Conservation (phyloP, 1,284 basidiomycete species). For the Phylloboletellus chloephorus region DNA sequence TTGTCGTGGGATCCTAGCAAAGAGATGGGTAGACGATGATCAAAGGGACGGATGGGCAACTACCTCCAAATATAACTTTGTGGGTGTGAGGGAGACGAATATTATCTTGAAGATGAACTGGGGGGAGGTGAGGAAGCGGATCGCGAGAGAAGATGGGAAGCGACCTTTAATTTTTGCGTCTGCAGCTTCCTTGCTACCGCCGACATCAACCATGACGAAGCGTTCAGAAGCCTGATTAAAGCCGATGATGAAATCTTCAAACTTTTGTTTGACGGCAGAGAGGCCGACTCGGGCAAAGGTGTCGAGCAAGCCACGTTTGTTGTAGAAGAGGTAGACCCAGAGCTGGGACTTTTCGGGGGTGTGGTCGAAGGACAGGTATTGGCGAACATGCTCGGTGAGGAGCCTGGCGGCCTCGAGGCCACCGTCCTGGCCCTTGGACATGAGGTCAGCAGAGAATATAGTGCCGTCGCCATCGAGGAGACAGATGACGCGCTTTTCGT, state of each 20-base stretch:
- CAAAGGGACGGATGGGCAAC: conserved; percentile 9
- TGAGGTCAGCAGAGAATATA: conserved; percentile 50
- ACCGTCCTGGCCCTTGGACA: conserved; percentile 50
- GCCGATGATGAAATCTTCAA: conserved; percentile 60
- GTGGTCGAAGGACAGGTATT: conserved; percentile 37
- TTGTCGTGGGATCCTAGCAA: conserved; percentile 63
- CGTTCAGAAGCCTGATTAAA: conserved; percentile 61
- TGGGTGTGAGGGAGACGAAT: conserved; percentile 55
- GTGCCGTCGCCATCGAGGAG: conserved; percentile 66
- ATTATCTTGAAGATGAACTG: conserved; percentile 57
- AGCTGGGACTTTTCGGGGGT: conserved; percentile 48
- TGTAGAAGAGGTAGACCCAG: conserved; percentile 60
- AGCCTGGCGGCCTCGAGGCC: conserved; percentile 51
- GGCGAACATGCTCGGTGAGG: conserved; percentile 47
- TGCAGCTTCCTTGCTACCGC: conserved; percentile 64
- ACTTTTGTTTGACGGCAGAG: conserved; percentile 37
- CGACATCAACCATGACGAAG: conserved; percentile 68
- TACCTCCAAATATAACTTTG: conserved; percentile 61
- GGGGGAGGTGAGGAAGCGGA: conserved; percentile 11
- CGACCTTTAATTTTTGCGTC: conserved; percentile 70
- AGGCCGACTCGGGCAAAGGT: conserved; percentile 43
- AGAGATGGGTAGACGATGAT: conserved; percentile 5
- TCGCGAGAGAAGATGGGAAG: conserved; percentile 1
- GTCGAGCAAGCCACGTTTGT: conserved; percentile 54
- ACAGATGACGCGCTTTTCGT: conserved; percentile 48